Evolutionary conservation across 108 stramenopile genomes (phyloP).

Genomic region (Heterococcus sp.): DNA sequence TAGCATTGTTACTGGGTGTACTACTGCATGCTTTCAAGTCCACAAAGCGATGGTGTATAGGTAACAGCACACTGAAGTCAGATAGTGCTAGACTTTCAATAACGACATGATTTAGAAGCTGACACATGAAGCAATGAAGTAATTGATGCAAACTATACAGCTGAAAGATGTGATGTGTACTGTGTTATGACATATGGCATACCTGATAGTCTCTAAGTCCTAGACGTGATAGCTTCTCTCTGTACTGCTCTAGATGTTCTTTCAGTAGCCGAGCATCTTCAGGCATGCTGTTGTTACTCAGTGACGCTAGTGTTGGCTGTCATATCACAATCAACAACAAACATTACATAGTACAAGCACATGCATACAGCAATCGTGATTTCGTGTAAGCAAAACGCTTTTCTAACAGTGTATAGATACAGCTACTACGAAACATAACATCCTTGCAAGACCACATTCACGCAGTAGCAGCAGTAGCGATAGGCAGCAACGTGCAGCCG

Average conservation of each 20-base stretch:
- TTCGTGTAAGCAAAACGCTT: too few relatives aligned
- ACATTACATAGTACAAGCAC: background rate
- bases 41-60: background rate
- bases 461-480: too few relatives aligned
- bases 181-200: constrained; percentile 9
- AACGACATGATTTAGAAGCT: too few relatives aligned
- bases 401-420: too few relatives aligned
- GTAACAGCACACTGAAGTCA: background rate
- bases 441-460: too few relatives aligned
- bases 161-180: background rate
- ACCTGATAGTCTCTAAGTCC: constrained; percentile 88
- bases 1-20: background rate
- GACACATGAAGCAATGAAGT: too few relatives aligned
- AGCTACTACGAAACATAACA: too few relatives aligned
- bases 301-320: background rate
- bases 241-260: constrained; percentile 71
- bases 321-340: background rate
- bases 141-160: background rate
- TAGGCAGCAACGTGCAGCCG: too few relatives aligned
- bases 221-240: constrained; percentile 70
- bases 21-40: background rate
- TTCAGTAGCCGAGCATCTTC: constrained; percentile 73
- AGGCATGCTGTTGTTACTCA: constrained; percentile 61
- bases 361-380: too few relatives aligned
- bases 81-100: background rate